Evolutionary conservation across 768 basidiomycete genomes (phyloP).

Genomic region (Termitomyces sp.): DNA sequence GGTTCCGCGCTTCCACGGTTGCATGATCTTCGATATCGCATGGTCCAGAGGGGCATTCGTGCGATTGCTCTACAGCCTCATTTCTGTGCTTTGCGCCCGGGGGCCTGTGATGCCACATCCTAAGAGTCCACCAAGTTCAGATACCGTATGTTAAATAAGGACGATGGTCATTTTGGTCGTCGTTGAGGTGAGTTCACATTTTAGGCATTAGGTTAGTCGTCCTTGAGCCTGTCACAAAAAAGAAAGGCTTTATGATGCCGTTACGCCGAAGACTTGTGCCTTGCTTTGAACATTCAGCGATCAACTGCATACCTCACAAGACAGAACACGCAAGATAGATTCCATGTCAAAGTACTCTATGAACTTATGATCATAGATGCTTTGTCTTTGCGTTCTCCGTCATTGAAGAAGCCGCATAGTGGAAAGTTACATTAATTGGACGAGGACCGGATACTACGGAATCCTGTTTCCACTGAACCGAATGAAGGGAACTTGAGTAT

Average conservation of each 20-base stretch:
- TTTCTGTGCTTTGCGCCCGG: constrained; percentile 48
- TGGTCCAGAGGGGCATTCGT: constrained; percentile 40
- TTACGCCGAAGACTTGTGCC: too few relatives aligned
- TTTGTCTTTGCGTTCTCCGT: not conserved
- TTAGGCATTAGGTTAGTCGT: not conserved
- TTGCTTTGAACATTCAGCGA: not conserved
- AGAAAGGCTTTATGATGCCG: too few relatives aligned
- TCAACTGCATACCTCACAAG: not conserved
- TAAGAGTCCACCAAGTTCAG: not conserved
- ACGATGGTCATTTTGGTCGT: not conserved
- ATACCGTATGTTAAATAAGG: too few relatives aligned
- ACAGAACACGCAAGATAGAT: not conserved
- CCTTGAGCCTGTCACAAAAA: not conserved
- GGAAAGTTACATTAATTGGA: not conserved
- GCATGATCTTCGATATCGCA: constrained; percentile 43
- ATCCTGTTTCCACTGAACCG: not conserved
- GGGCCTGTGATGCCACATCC: constrained; percentile 28
- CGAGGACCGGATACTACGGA: not conserved
- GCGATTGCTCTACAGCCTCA: constrained; percentile 47
- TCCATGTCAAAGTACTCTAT: not conserved
- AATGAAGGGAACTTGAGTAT: not conserved
- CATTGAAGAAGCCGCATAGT: not conserved
- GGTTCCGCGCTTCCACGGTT: constrained; percentile 30
- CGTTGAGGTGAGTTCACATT: not conserved
- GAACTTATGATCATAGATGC: not conserved